phyloP scores from a whole-genome alignment of 768 basidiomycete species.

The Suillus decipiens region DNA sequence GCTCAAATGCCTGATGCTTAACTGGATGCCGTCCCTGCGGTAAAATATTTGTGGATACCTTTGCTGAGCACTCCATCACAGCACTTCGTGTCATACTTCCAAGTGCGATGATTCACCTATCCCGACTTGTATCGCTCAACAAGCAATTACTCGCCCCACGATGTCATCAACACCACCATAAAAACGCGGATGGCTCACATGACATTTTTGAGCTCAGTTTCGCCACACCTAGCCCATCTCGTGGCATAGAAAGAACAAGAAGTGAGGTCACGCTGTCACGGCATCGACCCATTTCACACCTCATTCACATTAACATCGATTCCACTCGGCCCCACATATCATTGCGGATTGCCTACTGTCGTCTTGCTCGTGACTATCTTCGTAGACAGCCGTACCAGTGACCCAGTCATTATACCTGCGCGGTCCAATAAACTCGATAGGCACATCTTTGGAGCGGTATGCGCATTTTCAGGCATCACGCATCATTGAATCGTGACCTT shows the following conservation, averaged over 20 bases:
- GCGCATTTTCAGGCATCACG: too few relatives aligned
- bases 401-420: too few relatives aligned
- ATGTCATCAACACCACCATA: constrained; percentile 68
- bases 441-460: too few relatives aligned
- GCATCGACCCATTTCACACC: too few relatives aligned
- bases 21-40: constrained; percentile 58
- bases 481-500: too few relatives aligned
- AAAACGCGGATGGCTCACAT: constrained; percentile 50
- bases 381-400: too few relatives aligned
- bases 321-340: too few relatives aligned
- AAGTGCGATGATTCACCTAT: constrained; percentile 50
- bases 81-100: constrained; percentile 65
- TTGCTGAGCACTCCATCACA: constrained; percentile 61
- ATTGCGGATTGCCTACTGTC: too few relatives aligned
- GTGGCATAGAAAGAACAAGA: constrained; percentile 24
- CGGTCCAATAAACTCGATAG: too few relatives aligned
- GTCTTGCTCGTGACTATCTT: too few relatives aligned
- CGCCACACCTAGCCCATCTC: constrained; percentile 51
- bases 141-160: constrained; percentile 72
- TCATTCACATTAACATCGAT: too few relatives aligned
- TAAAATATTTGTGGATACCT: neutral
- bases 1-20: constrained; percentile 7
- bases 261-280: too few relatives aligned
- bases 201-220: constrained; percentile 67
- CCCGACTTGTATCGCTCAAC: constrained; percentile 67